Base-by-base conservation (phyloP, 306 rosid species). In the Quercus ilex region DNA sequence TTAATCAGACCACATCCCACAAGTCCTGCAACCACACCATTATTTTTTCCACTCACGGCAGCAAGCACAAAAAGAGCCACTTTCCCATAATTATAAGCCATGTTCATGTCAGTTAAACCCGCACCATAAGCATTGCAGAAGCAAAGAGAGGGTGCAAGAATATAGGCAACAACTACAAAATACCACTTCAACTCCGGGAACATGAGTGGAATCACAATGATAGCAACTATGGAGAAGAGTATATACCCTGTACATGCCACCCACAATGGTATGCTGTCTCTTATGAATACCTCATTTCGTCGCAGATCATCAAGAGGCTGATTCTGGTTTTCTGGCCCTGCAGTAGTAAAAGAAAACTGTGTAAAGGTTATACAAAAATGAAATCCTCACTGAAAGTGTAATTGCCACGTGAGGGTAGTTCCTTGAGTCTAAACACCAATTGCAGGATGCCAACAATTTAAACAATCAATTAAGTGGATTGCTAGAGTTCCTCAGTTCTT, bases 81-180 rank as follows among this genome's bases (percentile, higher is more conserved):
- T 82, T 96, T 96, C 5, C 99, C 99, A 3, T 96, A 96, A 89
- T 96, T 96, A 76, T 90, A 91, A 21, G 99, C 97, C 99, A 96
- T 96, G 84, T 93, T 96, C 91, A 93, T 91, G 89, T 96, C 99
- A 0, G 99, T 96, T 75, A 96, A 72, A 64, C 99, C 99, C 2
- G 99, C 98, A 0, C 99, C 99, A 21, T 96, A 96, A 41, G 99
- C 99, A 76, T 96, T 96, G 90, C 99, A 96, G 90, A 96, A 96
- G 86, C 99, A 87, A 2, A 96, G 97, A 60, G 97, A 88, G 2
- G 99, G 99, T 0, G 98, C 99, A 10, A 91, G 83, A 43, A 87
- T 43, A 76, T 96, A 96, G 63, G 99, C 97, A 4, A 90, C 85
- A 14, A 89, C 89, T 69, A 93, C 93, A 63, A 79, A 96, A 51